phyloP scores from a whole-genome alignment of 2,329 filamentous ascomycete species.

The Penicillium sp. region DNA sequence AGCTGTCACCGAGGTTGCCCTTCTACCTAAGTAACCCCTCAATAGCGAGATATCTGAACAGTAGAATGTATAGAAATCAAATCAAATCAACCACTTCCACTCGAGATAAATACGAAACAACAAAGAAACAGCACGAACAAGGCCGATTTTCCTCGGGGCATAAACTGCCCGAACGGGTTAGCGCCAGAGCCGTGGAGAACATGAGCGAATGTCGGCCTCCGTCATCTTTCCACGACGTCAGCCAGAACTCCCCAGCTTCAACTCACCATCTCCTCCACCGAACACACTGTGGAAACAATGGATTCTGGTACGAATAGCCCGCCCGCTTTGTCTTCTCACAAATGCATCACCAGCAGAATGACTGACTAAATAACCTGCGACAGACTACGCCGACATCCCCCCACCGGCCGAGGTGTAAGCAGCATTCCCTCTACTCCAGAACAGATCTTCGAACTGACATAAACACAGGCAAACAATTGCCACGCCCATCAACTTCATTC shows the following conservation, averaged over 20 bases:
- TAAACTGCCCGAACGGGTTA: neutral
- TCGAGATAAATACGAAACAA: too few relatives aligned
- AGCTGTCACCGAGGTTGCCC: too few relatives aligned
- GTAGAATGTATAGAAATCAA: too few relatives aligned
- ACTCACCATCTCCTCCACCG: neutral
- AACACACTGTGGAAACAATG: neutral
- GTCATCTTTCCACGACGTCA: neutral
- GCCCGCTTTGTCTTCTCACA: neutral
- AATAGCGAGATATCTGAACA: too few relatives aligned
- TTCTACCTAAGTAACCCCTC: too few relatives aligned
- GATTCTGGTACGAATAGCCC: slow-evolving; percentile 6
- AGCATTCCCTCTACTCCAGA: neutral
- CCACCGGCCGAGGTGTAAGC: slow-evolving; percentile 36
- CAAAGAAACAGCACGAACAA: neutral
- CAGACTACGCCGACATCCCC: slow-evolving; percentile 23
- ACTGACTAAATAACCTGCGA: neutral
- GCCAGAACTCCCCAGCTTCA: neutral
- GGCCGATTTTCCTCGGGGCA: too few relatives aligned
- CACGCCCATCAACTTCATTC: slow-evolving; percentile 59
- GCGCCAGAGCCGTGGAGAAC: neutral
- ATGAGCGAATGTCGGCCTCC: neutral
- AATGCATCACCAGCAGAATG: neutral
- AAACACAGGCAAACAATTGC: slow-evolving; percentile 48
- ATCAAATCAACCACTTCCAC: too few relatives aligned
- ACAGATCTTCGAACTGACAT: slow-evolving; percentile 1